Conservation (phyloP, 2,329 filamentous ascomycete species). For the Pyricularia grisea region DNA sequence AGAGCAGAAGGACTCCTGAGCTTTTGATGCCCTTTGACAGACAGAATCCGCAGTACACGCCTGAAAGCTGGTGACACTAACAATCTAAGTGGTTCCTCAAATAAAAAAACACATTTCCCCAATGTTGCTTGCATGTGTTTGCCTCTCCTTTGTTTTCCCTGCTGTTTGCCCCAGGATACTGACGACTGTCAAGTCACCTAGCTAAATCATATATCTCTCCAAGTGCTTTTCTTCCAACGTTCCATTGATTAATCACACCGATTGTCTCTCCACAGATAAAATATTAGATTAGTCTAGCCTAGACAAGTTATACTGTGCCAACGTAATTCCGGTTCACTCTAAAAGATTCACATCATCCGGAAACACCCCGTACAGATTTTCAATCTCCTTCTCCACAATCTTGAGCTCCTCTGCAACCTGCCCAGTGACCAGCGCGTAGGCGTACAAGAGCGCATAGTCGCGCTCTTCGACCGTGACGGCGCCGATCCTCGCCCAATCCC, state of each 20-base stretch:
- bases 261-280: background rate
- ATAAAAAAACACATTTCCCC: too few relatives aligned
- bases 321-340: constrained; percentile 25
- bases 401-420: constrained; percentile 57
- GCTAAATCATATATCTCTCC: background rate
- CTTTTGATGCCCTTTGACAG: too few relatives aligned
- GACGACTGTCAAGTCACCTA: background rate
- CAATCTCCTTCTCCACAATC: constrained; percentile 50
- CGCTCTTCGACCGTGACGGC: constrained; percentile 50
- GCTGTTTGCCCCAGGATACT: background rate
- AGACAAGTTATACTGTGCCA: background rate
- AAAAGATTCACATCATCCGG: constrained; percentile 49
- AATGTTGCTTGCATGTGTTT: background rate
- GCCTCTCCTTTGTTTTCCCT: background rate
- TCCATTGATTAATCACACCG: background rate
- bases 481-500: constrained; percentile 2
- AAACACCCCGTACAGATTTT: constrained; percentile 53
- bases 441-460: constrained; percentile 88
- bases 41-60: too few relatives aligned
- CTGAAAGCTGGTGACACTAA: too few relatives aligned
- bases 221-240: background rate
- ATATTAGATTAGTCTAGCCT: background rate
- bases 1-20: too few relatives aligned
- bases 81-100: too few relatives aligned
- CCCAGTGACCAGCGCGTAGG: constrained; percentile 66